Percentiles rank a stretch among this genome's conserved stretches.
Conservation (phyloP, 1,284 basidiomycete species). For the Rhodotorula sp. region DNA sequence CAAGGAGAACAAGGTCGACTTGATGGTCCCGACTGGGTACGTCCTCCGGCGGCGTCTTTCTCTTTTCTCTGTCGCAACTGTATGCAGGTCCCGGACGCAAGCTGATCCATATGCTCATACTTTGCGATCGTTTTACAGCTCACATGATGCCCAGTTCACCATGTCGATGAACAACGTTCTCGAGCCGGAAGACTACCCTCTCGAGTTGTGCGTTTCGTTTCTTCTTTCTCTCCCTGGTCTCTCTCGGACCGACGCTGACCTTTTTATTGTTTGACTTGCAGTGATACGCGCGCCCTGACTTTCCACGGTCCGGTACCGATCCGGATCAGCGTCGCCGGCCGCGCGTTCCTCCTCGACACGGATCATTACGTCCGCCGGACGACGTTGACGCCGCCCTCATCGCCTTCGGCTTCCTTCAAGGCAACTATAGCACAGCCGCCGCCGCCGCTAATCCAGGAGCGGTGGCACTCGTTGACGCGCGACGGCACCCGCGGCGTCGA, state of each 20-base stretch:
- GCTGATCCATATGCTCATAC: too few species aligned
- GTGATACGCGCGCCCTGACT: background rate
- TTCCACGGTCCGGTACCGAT: background rate
- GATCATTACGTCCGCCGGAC: constrained; percentile 27
- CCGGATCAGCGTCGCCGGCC: background rate
- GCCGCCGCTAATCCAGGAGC: background rate
- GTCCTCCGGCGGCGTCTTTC: too few species aligned
- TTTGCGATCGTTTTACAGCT: background rate
- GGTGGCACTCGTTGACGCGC: constrained; percentile 7
- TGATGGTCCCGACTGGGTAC: constrained; percentile 31
- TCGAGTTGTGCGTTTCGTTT: constrained; percentile 3
- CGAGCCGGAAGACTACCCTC: background rate
- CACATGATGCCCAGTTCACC: constrained; percentile 14
- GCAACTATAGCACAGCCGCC: background rate
- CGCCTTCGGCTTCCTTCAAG: background rate
- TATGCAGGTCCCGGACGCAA: too few species aligned
- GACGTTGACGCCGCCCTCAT: background rate
- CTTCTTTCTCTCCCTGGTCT: background rate
- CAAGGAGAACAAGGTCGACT: constrained; percentile 16
- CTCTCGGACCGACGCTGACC: too few species aligned
- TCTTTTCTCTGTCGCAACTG: too few species aligned
- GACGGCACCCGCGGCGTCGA: constrained; percentile 12
- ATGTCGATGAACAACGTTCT: background rate
- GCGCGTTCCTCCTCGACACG: constrained; percentile 17
- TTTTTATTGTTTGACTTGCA: too few species aligned